A percentile compares a stretch with the other conserved stretches of the same genome.
Conservation (phyloP, 2,329 filamentous ascomycete genomes). For the Akanthomyces dipterigenus region DNA sequence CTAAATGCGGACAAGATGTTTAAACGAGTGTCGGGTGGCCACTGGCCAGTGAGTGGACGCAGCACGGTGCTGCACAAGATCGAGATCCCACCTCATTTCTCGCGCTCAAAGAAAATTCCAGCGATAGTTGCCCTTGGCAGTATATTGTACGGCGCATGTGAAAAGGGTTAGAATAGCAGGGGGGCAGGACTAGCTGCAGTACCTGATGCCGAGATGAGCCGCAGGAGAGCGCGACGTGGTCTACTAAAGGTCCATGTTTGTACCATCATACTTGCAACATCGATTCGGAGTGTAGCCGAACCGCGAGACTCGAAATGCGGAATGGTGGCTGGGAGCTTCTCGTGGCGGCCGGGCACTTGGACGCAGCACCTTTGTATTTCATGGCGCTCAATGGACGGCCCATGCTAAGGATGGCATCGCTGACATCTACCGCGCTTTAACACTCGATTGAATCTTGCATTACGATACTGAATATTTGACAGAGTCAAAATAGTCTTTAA, state of each 20-base stretch:
- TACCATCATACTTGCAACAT: background rate
- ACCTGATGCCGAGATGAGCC: background rate
- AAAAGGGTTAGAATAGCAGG: no score
- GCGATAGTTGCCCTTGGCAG: background rate
- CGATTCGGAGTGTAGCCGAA: background rate
- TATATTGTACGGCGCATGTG: no score
- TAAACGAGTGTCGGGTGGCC: background rate
- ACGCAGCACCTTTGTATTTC: background rate
- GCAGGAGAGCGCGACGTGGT: background rate
- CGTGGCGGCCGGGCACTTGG: background rate
- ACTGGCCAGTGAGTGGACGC: background rate
- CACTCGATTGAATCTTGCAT: no score
- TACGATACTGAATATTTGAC: no score
- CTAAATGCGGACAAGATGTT: background rate
- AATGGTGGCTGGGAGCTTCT: background rate
- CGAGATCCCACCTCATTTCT: background rate
- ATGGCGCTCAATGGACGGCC: background rate
- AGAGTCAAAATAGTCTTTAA: no score
- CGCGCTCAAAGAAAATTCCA: background rate
- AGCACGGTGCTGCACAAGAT: background rate
- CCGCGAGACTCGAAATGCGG: background rate
- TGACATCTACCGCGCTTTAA: background rate
- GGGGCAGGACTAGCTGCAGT: background rate
- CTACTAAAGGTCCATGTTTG: background rate
- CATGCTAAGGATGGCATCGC: background rate